Base-by-base conservation (phyloP, 805 yeast species). In the Zygosaccharomyces lentus region DNA sequence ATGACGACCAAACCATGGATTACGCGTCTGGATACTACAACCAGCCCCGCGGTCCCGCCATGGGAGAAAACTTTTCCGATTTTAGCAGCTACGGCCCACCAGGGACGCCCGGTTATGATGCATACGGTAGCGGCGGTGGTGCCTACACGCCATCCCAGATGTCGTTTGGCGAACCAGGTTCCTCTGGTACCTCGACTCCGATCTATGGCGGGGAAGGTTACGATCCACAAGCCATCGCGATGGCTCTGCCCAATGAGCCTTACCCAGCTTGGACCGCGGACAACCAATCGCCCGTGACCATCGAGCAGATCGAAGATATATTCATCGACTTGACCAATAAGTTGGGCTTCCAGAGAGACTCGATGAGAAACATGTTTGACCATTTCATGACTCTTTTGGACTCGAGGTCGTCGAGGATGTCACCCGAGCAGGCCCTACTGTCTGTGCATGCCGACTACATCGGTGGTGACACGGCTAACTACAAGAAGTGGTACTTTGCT, bases 241-340 rank as follows among this genome's bases (percentile, higher is more conserved):
- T 82, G 75, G 83, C 87, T 65, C 57, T 84, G 70, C 76, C 95
- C 58, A 80, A 89, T 37, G 93, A 93, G 67, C 99, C 99, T 27
- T 93, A 91, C 67, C 99, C 99, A 36, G 98, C 99, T 42, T 93
- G 99, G 99, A 87, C 96, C 21, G 95, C 95, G 38, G 98, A 93
- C 68, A 90, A 85, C 47, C 91, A 85, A 66, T 88, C 91, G 21
- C 95, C 95, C 9, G 83, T 84, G 47, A 75, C 87, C 40, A 77
- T 86, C 45, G 93, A 86, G 67, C 91, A 86, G 65, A 83, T 86
- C 63, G 95, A 86, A 71, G 95, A 86, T 71, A 80, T 85, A 31
- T 86, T 86, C 64, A 86, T 86, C 61, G 93, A 86, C 66, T 73
- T 86, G 65, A 74, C 91, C 35, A 85, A 85, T 69, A 82, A 81